These are phyloP conservation scores for Exophiala xenobiotica DNA, from an alignment of 2,329 filamentous ascomycete genomes.

Conservation along the genomic window DNA sequence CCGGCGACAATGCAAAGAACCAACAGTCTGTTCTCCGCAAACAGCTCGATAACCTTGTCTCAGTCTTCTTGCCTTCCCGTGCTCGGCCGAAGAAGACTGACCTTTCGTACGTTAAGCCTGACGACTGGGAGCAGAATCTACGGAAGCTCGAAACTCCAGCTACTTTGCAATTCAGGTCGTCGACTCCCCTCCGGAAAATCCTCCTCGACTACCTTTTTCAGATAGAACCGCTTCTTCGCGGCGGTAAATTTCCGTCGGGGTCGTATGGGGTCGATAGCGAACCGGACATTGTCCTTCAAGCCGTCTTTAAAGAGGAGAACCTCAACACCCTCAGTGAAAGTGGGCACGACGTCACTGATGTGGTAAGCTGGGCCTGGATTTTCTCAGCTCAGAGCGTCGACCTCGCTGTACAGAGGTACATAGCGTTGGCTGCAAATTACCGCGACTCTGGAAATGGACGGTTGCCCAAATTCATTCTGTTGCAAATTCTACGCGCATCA, in stretches of 20 bases:
- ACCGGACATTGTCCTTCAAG: slow-evolving; percentile 33
- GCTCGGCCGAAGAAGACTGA: slow-evolving; percentile 12
- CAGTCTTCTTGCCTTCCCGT: slow-evolving; percentile 18
- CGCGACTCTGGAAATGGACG: slow-evolving; percentile 15
- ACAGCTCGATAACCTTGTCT: slow-evolving; percentile 8
- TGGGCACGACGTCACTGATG: slow-evolving; percentile 41
- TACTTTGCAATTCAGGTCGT: slow-evolving; percentile 30
- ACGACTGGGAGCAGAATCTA: slow-evolving; percentile 11
- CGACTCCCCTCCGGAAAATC: slow-evolving; percentile 33
- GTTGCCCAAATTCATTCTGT: slow-evolving; percentile 49
- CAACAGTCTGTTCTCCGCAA: background rate
- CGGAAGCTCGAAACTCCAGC: slow-evolving; percentile 2
- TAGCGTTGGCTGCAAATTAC: slow-evolving; percentile 33
- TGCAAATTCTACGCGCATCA: slow-evolving; percentile 48
- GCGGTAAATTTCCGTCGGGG: background rate
- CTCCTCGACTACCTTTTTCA: slow-evolving; percentile 41
- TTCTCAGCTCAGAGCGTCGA: slow-evolving; percentile 39
- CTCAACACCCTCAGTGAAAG: slow-evolving; percentile 34
- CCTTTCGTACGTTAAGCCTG: slow-evolving; percentile 18
- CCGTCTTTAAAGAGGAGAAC: slow-evolving; percentile 36
- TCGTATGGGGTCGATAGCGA: slow-evolving; percentile 1
- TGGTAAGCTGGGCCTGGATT: slow-evolving; percentile 50
- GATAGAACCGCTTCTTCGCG: slow-evolving; percentile 35
- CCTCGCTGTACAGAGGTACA: slow-evolving; percentile 40
- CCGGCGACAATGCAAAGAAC: background rate